Evolutionary conservation across 1,284 basidiomycete species (phyloP), one percentile per base, ranked within the genome.

Genomic region (Cryptococcus wingfieldii): DNA sequence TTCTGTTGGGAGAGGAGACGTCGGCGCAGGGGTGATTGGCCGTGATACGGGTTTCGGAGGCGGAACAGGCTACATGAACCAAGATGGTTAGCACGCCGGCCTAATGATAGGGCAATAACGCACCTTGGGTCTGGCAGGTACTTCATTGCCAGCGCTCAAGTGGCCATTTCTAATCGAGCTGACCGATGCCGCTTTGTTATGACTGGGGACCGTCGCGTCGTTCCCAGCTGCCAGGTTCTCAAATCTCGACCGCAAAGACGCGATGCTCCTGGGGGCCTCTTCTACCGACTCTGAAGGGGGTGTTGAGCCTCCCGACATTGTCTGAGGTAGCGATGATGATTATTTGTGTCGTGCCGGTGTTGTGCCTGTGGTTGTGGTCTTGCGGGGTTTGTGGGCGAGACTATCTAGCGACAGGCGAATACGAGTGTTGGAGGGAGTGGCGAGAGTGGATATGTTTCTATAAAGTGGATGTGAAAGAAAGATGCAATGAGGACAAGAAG

Each of bases 231-330:
- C 53, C 19, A 74, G 60, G 38, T 50, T 68, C 60, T 74, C 71
- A 47, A 74, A 74, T 47, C 61, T 69, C 10, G 62, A 67, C 12
- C 71, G 56, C 4, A 74, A 54, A 9, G 66, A 65, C 4, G 70
- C 62, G 45, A 74, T 72, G n/a, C 68, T 69, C 28, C 60, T 47
- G 1, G 63, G 61, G 6, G 44, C 43, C 8, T 62, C 58, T 18
- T 62, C 57, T 13, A 57, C 56, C 9, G 46, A 47, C 10, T 47
- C 28, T 16, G 46, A 18, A 14, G 42, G 42, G 9, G 42, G 18
- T 25, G 42, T 18, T 8, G 42, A 25, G 42, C 31, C 31, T 34
- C 31, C 31, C 31, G 42, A 7, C 42, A 44, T 44, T 5, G 5
- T 44, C 18, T 18, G 12, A 25, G 19, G n/a, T 44, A n/a, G 14